Evolutionary conservation across 805 yeast genomes (phyloP).

Genomic region (Candida palmyrensis): DNA sequence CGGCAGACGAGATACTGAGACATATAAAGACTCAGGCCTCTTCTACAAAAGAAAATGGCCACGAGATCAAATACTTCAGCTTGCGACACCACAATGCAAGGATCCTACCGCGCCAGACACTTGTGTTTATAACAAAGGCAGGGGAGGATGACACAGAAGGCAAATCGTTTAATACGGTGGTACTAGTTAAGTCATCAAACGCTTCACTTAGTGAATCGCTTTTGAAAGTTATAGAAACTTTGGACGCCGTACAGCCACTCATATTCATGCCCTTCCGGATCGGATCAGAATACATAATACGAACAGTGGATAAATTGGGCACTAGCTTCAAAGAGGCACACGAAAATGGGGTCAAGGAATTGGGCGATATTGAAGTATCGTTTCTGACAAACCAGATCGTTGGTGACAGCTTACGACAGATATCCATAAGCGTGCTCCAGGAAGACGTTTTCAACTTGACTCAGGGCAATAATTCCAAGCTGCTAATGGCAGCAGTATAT

Average conservation of each 20-base stretch:
- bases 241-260: slow-evolving; percentile 7
- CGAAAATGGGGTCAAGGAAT: slow-evolving; percentile 1
- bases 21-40: slow-evolving; percentile 7
- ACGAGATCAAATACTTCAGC: slow-evolving; percentile 5
- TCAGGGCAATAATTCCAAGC: background rate
- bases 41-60: slow-evolving; percentile 2
- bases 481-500: slow-evolving; percentile 8
- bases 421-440: slow-evolving; percentile 1
- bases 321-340: background rate
- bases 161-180: slow-evolving; percentile 7
- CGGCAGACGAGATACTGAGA: slow-evolving; percentile 6
- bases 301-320: slow-evolving; percentile 4
- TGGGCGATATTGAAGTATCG: slow-evolving; percentile 8
- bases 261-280: slow-evolving; percentile 7
- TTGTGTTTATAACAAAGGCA: slow-evolving; percentile 7
- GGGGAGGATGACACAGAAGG: background rate
- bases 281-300: slow-evolving; percentile 6
- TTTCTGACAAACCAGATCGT: slow-evolving; percentile 4
- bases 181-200: slow-evolving; percentile 6
- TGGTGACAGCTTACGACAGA: slow-evolving; percentile 2
- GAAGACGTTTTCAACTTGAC: slow-evolving; percentile 4
- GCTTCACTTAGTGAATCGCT: slow-evolving; percentile 1
- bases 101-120: slow-evolving; percentile 8
- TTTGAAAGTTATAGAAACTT: slow-evolving; percentile 3
- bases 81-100: slow-evolving; percentile 4